These are phyloP conservation scores for Quercus tomentella DNA, from an alignment of 331 rosid species.

Conservation along the genomic window DNA sequence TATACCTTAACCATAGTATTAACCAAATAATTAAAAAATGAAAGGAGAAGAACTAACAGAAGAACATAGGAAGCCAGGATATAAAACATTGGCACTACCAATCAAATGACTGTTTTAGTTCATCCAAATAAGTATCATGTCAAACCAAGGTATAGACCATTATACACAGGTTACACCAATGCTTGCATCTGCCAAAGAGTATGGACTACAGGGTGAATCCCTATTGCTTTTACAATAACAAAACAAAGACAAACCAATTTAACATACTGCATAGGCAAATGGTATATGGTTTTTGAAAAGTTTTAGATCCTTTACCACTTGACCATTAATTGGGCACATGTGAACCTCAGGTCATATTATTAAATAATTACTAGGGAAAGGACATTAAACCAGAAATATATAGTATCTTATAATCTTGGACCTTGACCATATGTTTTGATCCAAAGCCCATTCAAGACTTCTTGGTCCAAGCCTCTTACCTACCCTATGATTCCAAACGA, in stretches of 20 bases:
- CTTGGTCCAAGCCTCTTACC: neutral
- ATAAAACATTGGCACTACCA: neutral
- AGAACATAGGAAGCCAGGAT: neutral
- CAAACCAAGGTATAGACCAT: neutral
- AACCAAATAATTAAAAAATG: constrained; percentile 1
- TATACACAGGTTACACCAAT: neutral
- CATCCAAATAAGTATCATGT: neutral
- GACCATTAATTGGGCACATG: neutral
- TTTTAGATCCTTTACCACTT: neutral
- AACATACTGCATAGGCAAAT: neutral
- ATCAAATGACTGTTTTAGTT: neutral
- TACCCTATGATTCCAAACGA: neutral
- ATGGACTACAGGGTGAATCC: neutral
- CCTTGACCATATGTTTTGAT: neutral
- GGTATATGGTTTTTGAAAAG: neutral
- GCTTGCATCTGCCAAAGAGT: neutral
- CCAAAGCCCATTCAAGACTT: neutral
- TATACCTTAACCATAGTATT: neutral
- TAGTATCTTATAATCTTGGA: neutral
- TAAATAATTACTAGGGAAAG: neutral
- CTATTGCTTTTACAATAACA: neutral
- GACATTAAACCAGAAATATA: neutral
- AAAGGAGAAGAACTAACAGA: neutral
- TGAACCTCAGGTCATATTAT: neutral
- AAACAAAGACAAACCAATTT: neutral